These are phyloP conservation scores for Gracilariopsis chorda DNA, from an alignment of 23 red algal genomes.

Conservation along the genomic window DNA sequence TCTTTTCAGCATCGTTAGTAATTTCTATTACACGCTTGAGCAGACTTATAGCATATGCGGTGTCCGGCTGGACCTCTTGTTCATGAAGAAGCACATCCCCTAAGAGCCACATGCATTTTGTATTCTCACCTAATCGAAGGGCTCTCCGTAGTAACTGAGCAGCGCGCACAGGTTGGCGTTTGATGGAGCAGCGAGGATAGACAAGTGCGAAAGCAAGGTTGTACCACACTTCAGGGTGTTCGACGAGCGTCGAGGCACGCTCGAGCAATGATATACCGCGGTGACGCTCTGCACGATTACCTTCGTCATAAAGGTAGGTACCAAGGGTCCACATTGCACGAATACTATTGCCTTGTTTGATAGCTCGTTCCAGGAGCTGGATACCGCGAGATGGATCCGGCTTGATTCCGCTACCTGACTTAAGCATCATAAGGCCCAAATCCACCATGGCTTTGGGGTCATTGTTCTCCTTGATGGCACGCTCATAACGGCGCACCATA, in stretches of 20 bases:
- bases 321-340: slow-evolving; percentile 39
- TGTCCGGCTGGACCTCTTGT: background rate
- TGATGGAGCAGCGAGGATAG: background rate
- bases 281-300: background rate
- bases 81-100: background rate
- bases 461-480: slow-evolving; percentile 16
- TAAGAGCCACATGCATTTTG: background rate
- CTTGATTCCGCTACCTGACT: background rate
- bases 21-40: background rate
- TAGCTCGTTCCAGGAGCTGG: slow-evolving; percentile 27
- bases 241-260: background rate
- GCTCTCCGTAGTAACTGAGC: background rate
- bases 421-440: slow-evolving; percentile 28
- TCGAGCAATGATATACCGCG: background rate
- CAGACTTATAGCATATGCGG: background rate
- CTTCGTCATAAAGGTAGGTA: background rate
- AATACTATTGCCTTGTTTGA: slow-evolving; percentile 13
- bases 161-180: background rate
- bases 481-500: slow-evolving; percentile 6
- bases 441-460: slow-evolving; percentile 16
- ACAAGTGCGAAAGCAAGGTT: background rate
- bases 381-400: slow-evolving; percentile 14
- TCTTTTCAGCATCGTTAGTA: background rate
- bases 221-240: background rate
- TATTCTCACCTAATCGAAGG: background rate